Conservation (phyloP, 257 asterid genomes). For the Plantago ovata region DNA sequence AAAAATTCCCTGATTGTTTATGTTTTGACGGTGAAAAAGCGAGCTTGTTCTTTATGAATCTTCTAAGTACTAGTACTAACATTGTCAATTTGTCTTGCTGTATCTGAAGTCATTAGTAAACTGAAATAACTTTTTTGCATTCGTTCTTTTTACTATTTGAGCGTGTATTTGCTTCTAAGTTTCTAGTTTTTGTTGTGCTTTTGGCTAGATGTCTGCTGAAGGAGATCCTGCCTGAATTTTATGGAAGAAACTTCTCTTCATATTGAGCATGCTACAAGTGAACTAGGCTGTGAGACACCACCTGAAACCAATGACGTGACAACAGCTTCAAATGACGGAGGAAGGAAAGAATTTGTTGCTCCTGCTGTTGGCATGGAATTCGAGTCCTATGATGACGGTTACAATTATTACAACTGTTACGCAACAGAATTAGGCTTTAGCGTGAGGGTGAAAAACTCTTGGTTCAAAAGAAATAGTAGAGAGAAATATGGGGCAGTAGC, state of each 20-base stretch:
- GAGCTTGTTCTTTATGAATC: too few species aligned
- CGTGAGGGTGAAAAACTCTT: constrained; percentile 79
- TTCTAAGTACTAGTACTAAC: too few species aligned
- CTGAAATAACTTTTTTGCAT: background rate
- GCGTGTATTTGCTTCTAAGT: constrained; percentile 2
- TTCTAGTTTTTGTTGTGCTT: constrained; percentile 5
- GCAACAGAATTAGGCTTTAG: constrained; percentile 70
- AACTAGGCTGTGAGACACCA: constrained; percentile 21
- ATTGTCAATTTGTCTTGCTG: background rate
- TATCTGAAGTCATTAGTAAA: constrained; percentile 9
- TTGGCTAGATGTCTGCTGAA: constrained; percentile 12
- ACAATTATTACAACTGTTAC: constrained; percentile 70
- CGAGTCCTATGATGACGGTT: constrained; percentile 79
- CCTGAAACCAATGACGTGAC: constrained; percentile 18
- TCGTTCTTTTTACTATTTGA: background rate
- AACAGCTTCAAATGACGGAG: constrained; percentile 19
- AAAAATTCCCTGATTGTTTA: too few species aligned
- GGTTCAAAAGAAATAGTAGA: constrained; percentile 82
- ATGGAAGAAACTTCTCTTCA: constrained; percentile 53
- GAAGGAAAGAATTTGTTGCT: constrained; percentile 47
- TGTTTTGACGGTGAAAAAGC: too few species aligned
- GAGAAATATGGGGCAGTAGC: constrained; percentile 90
- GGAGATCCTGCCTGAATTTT: constrained; percentile 20
- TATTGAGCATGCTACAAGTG: constrained; percentile 29
- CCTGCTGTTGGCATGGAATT: constrained; percentile 79